Conservation (phyloP, 305 asterid genomes). For the Solanum hybrid region DNA sequence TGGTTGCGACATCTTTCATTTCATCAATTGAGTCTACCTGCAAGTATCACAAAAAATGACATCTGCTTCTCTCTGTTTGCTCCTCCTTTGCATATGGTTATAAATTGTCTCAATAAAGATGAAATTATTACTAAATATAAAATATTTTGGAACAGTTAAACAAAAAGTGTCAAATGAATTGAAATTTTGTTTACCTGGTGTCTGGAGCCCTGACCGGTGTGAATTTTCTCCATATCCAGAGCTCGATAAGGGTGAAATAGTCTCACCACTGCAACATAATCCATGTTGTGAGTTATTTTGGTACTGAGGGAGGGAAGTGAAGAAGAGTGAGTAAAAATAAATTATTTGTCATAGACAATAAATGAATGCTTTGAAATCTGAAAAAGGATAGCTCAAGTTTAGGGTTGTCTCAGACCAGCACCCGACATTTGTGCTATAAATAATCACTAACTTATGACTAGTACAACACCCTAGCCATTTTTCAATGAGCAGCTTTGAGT, state of each 20-base stretch:
- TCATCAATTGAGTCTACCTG: not conserved
- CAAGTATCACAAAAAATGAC: too few relatives aligned
- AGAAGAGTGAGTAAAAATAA: not conserved
- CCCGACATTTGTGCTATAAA: slow-evolving; percentile 59
- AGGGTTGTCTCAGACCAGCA: slow-evolving; percentile 41
- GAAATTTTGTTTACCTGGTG: too few relatives aligned
- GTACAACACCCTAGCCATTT: not conserved
- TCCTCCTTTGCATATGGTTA: too few relatives aligned
- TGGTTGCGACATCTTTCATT: not conserved
- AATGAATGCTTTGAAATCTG: slow-evolving; percentile 34
- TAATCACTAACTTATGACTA: not conserved
- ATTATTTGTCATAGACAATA: slow-evolving; percentile 20
- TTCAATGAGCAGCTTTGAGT: slow-evolving; percentile 38
- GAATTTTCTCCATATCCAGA: not conserved
- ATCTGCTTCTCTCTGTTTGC: too few relatives aligned
- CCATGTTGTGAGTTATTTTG: not conserved
- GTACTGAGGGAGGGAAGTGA: not conserved
- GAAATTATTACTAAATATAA: too few relatives aligned
- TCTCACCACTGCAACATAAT: not conserved
- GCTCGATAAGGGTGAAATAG: not conserved
- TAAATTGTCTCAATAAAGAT: too few relatives aligned
- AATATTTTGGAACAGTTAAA: too few relatives aligned
- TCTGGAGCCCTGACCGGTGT: too few relatives aligned
- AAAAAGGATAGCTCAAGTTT: slow-evolving; percentile 22
- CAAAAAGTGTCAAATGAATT: too few relatives aligned